Conservation (phyloP, 345 rosid genomes). For the Boechera divaricarpa region DNA sequence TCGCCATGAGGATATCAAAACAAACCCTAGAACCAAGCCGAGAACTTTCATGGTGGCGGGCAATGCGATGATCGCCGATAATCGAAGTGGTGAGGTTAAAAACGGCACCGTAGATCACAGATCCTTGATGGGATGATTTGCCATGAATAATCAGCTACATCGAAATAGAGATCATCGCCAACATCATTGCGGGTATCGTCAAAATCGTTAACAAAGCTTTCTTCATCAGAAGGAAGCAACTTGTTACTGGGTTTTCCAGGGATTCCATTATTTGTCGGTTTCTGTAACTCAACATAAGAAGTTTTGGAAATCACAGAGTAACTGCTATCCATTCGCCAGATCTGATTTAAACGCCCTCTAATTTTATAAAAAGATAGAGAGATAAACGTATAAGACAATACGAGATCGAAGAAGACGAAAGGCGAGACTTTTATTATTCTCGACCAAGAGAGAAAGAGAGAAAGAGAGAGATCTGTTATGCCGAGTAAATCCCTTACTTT, state of each 20-base stretch:
- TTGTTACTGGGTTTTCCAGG: slow-evolving; percentile 49
- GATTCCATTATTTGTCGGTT: slow-evolving; percentile 44
- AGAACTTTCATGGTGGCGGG: slow-evolving; percentile 98
- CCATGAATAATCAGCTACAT: slow-evolving; percentile 45
- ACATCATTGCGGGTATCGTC: slow-evolving; percentile 30
- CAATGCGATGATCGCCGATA: slow-evolving; percentile 97
- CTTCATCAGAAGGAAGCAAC: slow-evolving; percentile 54
- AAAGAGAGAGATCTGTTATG: no score
- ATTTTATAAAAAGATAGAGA: neutral
- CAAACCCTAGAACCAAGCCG: slow-evolving; percentile 69
- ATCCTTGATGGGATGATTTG: slow-evolving; percentile 50
- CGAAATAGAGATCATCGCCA: slow-evolving; percentile 48
- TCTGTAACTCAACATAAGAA: slow-evolving; percentile 63
- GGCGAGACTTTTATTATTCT: no score
- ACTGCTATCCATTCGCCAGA: slow-evolving; percentile 67
- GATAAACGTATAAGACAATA: no score
- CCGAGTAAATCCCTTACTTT: no score
- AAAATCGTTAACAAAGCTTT: slow-evolving; percentile 40
- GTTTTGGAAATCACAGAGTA: slow-evolving; percentile 67
- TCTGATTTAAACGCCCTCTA: slow-evolving; percentile 22
- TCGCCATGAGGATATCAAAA: slow-evolving; percentile 76
- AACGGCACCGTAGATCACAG: slow-evolving; percentile 82
- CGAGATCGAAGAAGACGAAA: no score
- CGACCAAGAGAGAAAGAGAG: no score
- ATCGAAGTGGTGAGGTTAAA: slow-evolving; percentile 87